Percentiles rank a stretch among this genome's conserved stretches.
Evolutionary conservation across 1,284 basidiomycete species (phyloP).

Genomic region (Moesziomyces sp.): DNA sequence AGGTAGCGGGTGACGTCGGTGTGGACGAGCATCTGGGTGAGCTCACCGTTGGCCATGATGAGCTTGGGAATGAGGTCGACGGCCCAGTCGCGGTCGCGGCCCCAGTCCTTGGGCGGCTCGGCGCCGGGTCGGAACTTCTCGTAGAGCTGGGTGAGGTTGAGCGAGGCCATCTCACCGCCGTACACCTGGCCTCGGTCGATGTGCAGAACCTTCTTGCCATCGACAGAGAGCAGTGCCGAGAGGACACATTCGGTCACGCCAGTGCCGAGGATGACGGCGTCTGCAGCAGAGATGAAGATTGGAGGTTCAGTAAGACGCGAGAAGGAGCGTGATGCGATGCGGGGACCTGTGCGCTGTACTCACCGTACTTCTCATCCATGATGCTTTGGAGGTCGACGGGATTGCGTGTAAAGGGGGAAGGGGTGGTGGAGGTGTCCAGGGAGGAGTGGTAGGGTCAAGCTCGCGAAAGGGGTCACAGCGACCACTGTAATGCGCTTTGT

Average conservation of each 20-base stretch:
- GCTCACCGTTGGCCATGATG: constrained; percentile 97
- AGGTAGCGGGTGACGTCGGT: constrained; percentile 99
- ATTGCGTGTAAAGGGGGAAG: background rate
- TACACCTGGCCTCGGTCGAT: constrained; percentile 99
- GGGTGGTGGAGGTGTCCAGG: constrained; percentile 1
- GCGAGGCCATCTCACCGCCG: constrained; percentile 94
- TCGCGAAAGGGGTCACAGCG: constrained; percentile 2
- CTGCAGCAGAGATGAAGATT: constrained; percentile 18
- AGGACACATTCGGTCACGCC: constrained; percentile 98
- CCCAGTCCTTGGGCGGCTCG: constrained; percentile 71
- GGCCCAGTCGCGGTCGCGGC: constrained; percentile 67
- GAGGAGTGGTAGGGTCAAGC: constrained; percentile 1
- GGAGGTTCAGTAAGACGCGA: background rate
- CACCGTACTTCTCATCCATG: constrained; percentile 64
- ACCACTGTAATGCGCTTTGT: background rate
- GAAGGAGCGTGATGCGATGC: background rate
- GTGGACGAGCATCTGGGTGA: constrained; percentile 98
- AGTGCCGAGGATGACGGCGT: constrained; percentile 75
- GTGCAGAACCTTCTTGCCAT: constrained; percentile 99
- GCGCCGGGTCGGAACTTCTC: constrained; percentile 82
- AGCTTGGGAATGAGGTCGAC: constrained; percentile 67
- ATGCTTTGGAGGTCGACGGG: constrained; percentile 9
- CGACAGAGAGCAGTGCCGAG: constrained; percentile 85
- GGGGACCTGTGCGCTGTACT: constrained; percentile 4
- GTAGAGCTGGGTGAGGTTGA: constrained; percentile 98